Evolutionary conservation across 2,329 filamentous ascomycete genomes (phyloP).

Genomic region (Clarireedia sp.): DNA sequence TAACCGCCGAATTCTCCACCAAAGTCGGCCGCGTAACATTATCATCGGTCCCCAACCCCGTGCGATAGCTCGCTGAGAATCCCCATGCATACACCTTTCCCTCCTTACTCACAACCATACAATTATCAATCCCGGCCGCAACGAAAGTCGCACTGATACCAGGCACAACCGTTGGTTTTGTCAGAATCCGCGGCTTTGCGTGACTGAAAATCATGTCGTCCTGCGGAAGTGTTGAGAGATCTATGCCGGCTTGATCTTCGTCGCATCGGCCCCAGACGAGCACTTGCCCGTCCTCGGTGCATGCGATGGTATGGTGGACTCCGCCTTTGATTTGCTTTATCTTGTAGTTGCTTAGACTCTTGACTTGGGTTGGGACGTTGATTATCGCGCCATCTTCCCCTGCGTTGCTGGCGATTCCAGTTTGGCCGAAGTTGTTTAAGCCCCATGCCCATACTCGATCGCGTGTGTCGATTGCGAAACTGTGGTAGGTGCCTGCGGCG

Average conservation of each 20-base stretch:
- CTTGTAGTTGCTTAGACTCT: not conserved
- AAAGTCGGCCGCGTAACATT: constrained; percentile 71
- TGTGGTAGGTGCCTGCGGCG: constrained; percentile 65
- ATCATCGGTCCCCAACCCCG: constrained; percentile 66
- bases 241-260: constrained; percentile 47
- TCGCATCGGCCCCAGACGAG: constrained; percentile 54
- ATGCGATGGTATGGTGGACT: constrained; percentile 65
- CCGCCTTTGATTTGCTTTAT: constrained; percentile 52
- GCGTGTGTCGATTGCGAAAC: constrained; percentile 63
- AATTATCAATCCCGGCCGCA: constrained; percentile 62
- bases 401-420: constrained; percentile 55
- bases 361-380: not conserved
- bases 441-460: constrained; percentile 75
- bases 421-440: constrained; percentile 79
- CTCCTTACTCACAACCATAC: constrained; percentile 57
- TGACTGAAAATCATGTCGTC: constrained; percentile 55
- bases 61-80: constrained; percentile 73
- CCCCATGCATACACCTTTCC: constrained; percentile 73
- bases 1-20: constrained; percentile 77
- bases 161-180: constrained; percentile 49
- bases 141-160: constrained; percentile 32
- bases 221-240: constrained; percentile 44
- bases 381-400: constrained; percentile 64
- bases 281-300: constrained; percentile 48
- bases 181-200: constrained; percentile 60